These are phyloP conservation scores for Fusarium austroafricanum DNA, from an alignment of 2,329 filamentous ascomycete genomes.

Conservation along the genomic window DNA sequence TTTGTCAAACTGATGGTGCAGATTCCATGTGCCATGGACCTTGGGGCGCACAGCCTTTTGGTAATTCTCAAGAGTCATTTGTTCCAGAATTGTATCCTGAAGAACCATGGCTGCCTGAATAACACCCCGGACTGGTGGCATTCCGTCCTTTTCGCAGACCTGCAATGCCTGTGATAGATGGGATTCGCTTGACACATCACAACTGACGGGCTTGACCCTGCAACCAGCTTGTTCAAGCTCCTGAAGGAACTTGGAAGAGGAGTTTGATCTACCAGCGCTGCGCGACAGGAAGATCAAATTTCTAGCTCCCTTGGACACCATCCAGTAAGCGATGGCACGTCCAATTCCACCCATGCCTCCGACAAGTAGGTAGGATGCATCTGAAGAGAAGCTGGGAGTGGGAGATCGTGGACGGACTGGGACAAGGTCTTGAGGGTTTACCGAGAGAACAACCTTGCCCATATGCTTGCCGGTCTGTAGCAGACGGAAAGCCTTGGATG, in stretches of 20 bases:
- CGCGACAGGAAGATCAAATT: neutral
- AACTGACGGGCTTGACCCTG: neutral
- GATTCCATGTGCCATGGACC: neutral
- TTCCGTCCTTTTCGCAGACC: neutral
- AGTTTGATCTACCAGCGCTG: neutral
- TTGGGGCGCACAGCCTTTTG: neutral
- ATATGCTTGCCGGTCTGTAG: neutral
- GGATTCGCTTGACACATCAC: neutral
- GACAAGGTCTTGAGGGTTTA: neutral
- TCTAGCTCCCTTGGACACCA: neutral
- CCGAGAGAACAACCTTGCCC: neutral
- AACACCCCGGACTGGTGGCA: neutral
- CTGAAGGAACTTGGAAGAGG: no score
- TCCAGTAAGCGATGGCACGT: neutral
- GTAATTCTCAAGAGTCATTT: neutral
- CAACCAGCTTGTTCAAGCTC: neutral
- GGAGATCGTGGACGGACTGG: neutral
- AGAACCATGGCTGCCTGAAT: constrained; percentile 1
- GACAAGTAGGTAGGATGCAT: neutral
- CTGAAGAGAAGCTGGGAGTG: neutral
- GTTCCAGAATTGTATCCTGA: neutral
- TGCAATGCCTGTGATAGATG: neutral
- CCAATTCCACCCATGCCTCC: neutral
- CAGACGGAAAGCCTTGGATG: neutral
- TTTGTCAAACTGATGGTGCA: neutral